Evolutionary conservation across 805 yeast species (phyloP).

Genomic region (Nakazawaea wyomingensis): DNA sequence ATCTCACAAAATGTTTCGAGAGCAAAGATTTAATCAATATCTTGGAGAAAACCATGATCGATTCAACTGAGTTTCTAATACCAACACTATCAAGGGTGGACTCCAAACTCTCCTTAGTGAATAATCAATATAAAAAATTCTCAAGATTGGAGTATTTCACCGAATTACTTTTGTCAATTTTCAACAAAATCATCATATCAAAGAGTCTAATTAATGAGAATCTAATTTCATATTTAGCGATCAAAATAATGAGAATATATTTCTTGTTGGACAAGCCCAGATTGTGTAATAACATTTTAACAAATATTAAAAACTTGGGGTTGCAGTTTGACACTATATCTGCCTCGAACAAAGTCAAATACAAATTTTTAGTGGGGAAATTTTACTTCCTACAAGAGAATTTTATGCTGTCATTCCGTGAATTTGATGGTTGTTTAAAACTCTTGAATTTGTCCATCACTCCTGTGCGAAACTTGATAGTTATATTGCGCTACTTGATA

Average conservation of each 20-base stretch:
- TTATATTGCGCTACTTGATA: conserved; percentile 39
- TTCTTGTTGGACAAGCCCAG: conserved; percentile 49
- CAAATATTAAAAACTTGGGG: conserved; percentile 50
- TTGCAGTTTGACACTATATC: conserved; percentile 37
- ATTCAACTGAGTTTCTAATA: conserved; percentile 33
- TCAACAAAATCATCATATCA: conserved; percentile 46
- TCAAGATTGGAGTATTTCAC: conserved; percentile 46
- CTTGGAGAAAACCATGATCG: conserved; percentile 31
- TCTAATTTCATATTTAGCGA: conserved; percentile 43
- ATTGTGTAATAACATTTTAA: conserved; percentile 55
- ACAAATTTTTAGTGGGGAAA: conserved; percentile 48
- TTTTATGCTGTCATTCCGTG: conserved; percentile 39
- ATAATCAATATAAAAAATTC: conserved; percentile 24
- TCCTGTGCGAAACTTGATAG: conserved; percentile 26
- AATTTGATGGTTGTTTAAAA: conserved; percentile 44
- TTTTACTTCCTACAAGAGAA: conserved; percentile 50
- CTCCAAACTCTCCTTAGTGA: conserved; percentile 32
- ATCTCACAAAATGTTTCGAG: conserved; percentile 42
- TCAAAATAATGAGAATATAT: conserved; percentile 45
- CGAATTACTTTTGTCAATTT: conserved; percentile 39
- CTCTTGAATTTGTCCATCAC: conserved; percentile 25
- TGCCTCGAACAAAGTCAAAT: conserved; percentile 41
- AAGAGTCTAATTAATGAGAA: conserved; percentile 37
- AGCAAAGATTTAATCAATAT: conserved; percentile 11
- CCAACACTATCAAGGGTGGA: conserved; percentile 43